phyloP scores from a whole-genome alignment of 2,329 filamentous ascomycete genomes.

The Pezicula radicicola region DNA sequence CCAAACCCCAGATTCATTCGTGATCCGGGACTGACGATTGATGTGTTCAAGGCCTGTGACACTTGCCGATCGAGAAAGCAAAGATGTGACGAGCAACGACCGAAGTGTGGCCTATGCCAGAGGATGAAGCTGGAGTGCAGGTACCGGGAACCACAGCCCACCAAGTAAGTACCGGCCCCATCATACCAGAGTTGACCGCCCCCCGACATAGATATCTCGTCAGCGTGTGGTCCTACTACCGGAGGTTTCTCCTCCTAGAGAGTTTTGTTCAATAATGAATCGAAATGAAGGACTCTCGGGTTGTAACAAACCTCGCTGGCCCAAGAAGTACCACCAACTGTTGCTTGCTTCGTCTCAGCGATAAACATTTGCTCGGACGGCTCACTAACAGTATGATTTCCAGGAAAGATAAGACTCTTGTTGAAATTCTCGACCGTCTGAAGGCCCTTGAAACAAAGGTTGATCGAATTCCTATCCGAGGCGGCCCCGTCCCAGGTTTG shows the following conservation, averaged over 20 bases:
- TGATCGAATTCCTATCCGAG: slow-evolving; percentile 34
- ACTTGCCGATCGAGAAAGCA: slow-evolving; percentile 59
- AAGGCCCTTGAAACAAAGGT: slow-evolving; percentile 54
- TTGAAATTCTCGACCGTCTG: slow-evolving; percentile 56
- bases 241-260: no score
- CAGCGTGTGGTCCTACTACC: no score
- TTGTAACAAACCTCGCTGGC: background rate
- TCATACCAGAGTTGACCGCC: background rate
- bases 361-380: background rate
- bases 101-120: slow-evolving; percentile 57
- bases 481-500: slow-evolving; percentile 7
- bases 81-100: slow-evolving; percentile 60
- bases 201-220: no score
- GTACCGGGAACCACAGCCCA: slow-evolving; percentile 58
- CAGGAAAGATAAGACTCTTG: slow-evolving; percentile 61
- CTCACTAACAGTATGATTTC: slow-evolving; percentile 14
- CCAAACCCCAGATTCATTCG: background rate
- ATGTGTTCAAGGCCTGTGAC: slow-evolving; percentile 48
- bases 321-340: background rate
- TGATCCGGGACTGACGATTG: slow-evolving; percentile 5
- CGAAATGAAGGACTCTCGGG: background rate
- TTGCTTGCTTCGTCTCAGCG: background rate
- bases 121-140: slow-evolving; percentile 55
- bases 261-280: no score
- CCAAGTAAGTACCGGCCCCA: slow-evolving; percentile 48